Evolutionary conservation across 2,329 filamentous ascomycete genomes (phyloP), one percentile per base, ranked within the genome.

Genomic region (Mycosphaerella arachidis): DNA sequence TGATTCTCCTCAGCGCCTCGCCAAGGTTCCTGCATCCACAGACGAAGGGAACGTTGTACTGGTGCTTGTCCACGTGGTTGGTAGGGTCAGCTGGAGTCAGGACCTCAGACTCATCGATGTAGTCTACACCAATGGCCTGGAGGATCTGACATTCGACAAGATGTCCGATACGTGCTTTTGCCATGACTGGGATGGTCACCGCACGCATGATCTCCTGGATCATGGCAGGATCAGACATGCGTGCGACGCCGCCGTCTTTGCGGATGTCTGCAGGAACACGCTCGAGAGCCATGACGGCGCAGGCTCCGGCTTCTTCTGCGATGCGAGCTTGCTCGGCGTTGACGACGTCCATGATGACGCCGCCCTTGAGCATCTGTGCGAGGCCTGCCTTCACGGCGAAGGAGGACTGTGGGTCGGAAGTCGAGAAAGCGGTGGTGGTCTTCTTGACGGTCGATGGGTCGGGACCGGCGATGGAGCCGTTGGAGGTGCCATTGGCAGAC

Each of bases 281-380:
- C 84, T 97, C 94, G 63, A 99, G 88, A 43, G 94, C 94, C 94
- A 99, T 99, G 80, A 99, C 94, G 73, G 94, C 94, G 68, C 87
- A 90, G 63, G 94, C 94, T 64, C 94, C 94, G 63, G 94, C 92
- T 76, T 97, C 92, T 78, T 99, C 94, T 74, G 94, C 94, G 75
- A 99, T 97, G 78, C 91, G 91, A 64, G 94, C 86, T 80, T 90
- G 92, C 73, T 91, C 89, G 29, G 92, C 90, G 75, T 93, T 91
- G 65, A 95, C 91, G 60, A 97, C 94, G 78, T 99, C 94, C 94
- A 99, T 99, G 78, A 99, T 99, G 67, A 99, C 94, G 71, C 94
- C 94, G 74, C 94, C 94, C 83, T 97, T 97, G 78, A 97, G 82
- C 94, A 99, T 99, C 78, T 96, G 90, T 27, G 94, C 94, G 66